Percentiles rank a stretch among this genome's conserved stretches.
phyloP scores from a whole-genome alignment of 164 flowering plant species.

The Stephania yunnanensis region DNA sequence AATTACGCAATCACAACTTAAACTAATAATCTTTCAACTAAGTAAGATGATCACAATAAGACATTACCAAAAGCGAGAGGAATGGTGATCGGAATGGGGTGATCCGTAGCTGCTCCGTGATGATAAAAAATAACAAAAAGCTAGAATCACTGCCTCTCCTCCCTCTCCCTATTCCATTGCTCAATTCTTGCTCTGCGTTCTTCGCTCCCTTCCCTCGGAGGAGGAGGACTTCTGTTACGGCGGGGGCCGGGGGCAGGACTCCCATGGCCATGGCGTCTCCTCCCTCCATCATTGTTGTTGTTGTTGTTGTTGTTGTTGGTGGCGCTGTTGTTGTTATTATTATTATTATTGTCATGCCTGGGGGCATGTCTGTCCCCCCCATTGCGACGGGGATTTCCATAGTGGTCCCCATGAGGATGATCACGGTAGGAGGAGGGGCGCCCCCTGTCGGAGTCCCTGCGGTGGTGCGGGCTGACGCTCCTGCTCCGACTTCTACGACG shows the following conservation, averaged over 20 bases:
- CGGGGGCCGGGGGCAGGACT: constrained; percentile 15
- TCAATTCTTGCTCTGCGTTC: constrained; percentile 77
- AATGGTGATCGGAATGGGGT: too few species aligned
- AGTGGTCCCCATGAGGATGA: constrained; percentile 15
- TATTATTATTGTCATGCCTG: constrained; percentile 20
- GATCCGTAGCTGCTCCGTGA: too few species aligned
- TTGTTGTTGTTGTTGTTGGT: too few species aligned
- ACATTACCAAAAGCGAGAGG: neutral
- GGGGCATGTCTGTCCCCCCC: constrained; percentile 27
- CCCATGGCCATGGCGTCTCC: constrained; percentile 21
- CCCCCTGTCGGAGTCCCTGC: constrained; percentile 33
- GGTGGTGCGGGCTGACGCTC: constrained; percentile 37
- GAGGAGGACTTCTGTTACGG: constrained; percentile 44
- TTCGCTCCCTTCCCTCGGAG: constrained; percentile 57
- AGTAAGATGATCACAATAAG: neutral
- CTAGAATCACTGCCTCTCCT: constrained; percentile 30
- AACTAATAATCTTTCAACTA: neutral
- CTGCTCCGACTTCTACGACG: constrained; percentile 47
- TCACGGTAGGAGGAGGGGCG: constrained; percentile 8
- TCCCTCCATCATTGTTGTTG: constrained; percentile 20
- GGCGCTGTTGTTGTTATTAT: too few species aligned
- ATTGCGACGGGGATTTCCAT: constrained; percentile 33
- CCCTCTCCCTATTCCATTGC: constrained; percentile 74
- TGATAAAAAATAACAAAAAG: neutral
- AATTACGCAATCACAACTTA: neutral